A percentile compares a stretch with the other conserved stretches of the same genome.
Conservation (phyloP, 805 yeast genomes). For the Ogataea paradorogensis region DNA sequence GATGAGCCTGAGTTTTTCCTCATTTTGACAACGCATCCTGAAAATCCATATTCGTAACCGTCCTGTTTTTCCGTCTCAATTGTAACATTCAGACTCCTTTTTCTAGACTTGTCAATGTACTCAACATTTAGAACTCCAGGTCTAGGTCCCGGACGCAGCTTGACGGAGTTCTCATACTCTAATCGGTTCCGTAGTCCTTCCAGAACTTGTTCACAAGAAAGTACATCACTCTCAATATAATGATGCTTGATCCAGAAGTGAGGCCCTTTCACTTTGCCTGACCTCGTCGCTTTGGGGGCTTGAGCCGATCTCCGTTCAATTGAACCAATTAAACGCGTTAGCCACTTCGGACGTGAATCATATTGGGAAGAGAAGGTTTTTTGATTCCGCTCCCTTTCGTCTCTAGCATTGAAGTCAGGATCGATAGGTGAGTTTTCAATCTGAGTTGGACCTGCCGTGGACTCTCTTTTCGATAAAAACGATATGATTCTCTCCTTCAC, state of each 20-base stretch:
- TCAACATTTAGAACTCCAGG: conserved; percentile 6
- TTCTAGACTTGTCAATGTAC: conserved; percentile 11
- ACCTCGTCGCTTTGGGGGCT: too few species aligned
- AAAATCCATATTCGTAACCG: conserved; percentile 32
- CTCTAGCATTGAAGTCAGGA: conserved; percentile 19
- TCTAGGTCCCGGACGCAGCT: conserved; percentile 3
- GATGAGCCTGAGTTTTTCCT: conserved; percentile 21
- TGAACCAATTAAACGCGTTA: conserved; percentile 7
- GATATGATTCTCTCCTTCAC: conserved; percentile 14
- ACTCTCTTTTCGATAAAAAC: conserved; percentile 11
- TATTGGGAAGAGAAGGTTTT: not conserved
- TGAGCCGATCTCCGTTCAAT: not conserved
- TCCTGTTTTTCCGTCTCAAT: conserved; percentile 27
- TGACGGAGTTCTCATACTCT: conserved; percentile 8
- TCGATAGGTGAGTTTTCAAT: conserved; percentile 30
- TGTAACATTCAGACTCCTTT: conserved; percentile 15
- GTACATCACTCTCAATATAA: conserved; percentile 4
- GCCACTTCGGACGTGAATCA: conserved; percentile 14
- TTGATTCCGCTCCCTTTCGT: conserved; percentile 2
- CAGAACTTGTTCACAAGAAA: conserved; percentile 5
- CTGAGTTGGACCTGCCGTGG: conserved; percentile 6
- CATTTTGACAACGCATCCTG: conserved; percentile 31
- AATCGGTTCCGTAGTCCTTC: conserved; percentile 2
- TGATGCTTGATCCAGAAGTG: conserved; percentile 5
- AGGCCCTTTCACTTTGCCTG: not conserved